phyloP scores from a whole-genome alignment of 305 asterid species.

The Striga hermonthica region DNA sequence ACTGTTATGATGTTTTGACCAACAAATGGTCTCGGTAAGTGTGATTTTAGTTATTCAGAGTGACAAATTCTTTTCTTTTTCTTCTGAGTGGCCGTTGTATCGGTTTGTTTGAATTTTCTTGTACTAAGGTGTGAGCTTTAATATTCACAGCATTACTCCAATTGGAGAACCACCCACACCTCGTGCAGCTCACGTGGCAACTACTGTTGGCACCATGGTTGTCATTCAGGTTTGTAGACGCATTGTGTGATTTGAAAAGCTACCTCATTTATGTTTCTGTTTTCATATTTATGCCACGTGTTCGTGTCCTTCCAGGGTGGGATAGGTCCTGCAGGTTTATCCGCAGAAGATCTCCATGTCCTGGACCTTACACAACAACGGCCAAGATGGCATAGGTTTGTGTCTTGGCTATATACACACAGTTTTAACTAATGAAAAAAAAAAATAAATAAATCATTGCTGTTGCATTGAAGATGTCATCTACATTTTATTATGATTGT shows the following conservation, averaged over 20 bases:
- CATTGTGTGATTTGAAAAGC: slow-evolving; percentile 22
- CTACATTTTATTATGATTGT: slow-evolving; percentile 1
- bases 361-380: slow-evolving; percentile 94
- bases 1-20: slow-evolving; percentile 81
- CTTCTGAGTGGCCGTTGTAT: slow-evolving; percentile 19
- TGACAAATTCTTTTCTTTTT: not conserved
- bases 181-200: slow-evolving; percentile 98
- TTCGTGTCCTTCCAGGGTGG: slow-evolving; percentile 69
- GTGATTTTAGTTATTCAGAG: slow-evolving; percentile 15
- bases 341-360: slow-evolving; percentile 99
- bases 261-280: slow-evolving; percentile 14
- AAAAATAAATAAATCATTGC: not conserved
- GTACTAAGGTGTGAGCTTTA: slow-evolving; percentile 24
- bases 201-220: slow-evolving; percentile 98
- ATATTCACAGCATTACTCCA: slow-evolving; percentile 69
- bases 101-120: slow-evolving; percentile 26
- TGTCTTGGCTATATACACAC: slow-evolving; percentile 15
- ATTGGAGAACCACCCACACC: slow-evolving; percentile 99
- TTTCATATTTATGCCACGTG: slow-evolving; percentile 22
- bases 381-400: slow-evolving; percentile 97
- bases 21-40: slow-evolving; percentile 95
- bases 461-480: slow-evolving; percentile 18
- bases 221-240: slow-evolving; percentile 78
- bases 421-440: not conserved
- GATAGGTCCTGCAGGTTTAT: slow-evolving; percentile 98